Percentiles rank a stretch among this genome's conserved stretches.
These are phyloP conservation scores for Penicillium ochrochloron DNA, from an alignment of 495 filamentous ascomycete species.

Conservation along the genomic window DNA sequence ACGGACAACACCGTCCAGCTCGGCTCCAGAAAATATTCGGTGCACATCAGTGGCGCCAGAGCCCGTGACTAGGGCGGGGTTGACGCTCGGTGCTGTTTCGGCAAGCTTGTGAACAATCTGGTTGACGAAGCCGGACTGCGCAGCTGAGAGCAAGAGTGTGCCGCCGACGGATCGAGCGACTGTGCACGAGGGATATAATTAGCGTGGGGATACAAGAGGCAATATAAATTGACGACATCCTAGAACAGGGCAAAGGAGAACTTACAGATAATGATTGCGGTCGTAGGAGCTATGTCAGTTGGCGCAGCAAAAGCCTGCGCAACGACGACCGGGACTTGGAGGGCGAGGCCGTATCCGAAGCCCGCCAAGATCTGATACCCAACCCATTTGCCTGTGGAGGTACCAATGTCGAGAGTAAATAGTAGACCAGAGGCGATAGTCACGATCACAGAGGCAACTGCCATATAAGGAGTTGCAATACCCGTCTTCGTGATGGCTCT, in stretches of 20 bases:
- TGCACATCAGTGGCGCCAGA: slow-evolving; percentile 59
- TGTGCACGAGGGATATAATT: slow-evolving; percentile 4
- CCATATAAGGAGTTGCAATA: slow-evolving; percentile 33
- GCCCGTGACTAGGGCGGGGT: slow-evolving; percentile 43
- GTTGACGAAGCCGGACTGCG: slow-evolving; percentile 53
- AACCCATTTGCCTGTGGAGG: slow-evolving; percentile 37
- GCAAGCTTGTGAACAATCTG: slow-evolving; percentile 40
- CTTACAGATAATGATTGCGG: slow-evolving; percentile 30
- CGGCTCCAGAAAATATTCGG: slow-evolving; percentile 40
- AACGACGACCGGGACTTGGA: slow-evolving; percentile 41
- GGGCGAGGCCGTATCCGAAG: slow-evolving; percentile 33
- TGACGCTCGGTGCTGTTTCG: slow-evolving; percentile 43
- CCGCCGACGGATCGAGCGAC: slow-evolving; percentile 45
- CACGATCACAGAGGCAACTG: slow-evolving; percentile 22
- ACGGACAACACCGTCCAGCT: slow-evolving; percentile 16
- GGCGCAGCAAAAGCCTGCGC: slow-evolving; percentile 24
- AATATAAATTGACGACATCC: neutral
- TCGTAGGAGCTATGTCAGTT: slow-evolving; percentile 21
- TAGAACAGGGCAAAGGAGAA: slow-evolving; percentile 4
- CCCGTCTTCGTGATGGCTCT: slow-evolving; percentile 13
- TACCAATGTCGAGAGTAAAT: slow-evolving; percentile 35
- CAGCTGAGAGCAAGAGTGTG: slow-evolving; percentile 51
- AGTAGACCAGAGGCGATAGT: slow-evolving; percentile 61
- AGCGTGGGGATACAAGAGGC: slow-evolving; percentile 15
- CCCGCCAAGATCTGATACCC: slow-evolving; percentile 47